Base-by-base conservation (phyloP, 495 filamentous ascomycete species). In the Barbatosphaeria neglecta region DNA sequence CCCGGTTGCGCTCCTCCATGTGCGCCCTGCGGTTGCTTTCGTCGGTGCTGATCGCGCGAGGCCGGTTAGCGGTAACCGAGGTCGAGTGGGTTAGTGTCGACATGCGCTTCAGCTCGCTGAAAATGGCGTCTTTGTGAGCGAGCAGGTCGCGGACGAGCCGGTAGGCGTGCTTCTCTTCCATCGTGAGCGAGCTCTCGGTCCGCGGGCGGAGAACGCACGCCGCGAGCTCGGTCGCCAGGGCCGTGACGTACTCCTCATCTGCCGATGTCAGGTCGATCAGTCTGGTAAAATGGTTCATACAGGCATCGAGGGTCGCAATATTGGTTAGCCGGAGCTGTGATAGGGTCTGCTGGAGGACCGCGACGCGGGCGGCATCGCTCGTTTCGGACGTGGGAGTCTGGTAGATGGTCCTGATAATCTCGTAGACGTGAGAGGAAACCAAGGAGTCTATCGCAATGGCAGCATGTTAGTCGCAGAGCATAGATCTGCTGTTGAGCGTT, bases 331-430 rank as follows among this genome's bases (percentile, higher is more conserved):
- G 86, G 37, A 99, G 76, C 60, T 95, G 90, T 38, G 87, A 89
- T 52, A 97, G 82, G 0, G 92, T 96, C 52, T 90, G 94, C 64
- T 97, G 93, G 23, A 99, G 77, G 53, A 97, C 87, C 46, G 90
- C 85, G 49, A 97, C 77, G 38, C 92, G 87, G 37, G 82, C 77
- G 4, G 68, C 62, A 43, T 84, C 81, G 17, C 73, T 74, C 9
- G 67, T 61, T 46, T 89, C 84, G 23, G 83, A 75, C 48, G 89
- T 81, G 24, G 88, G 80, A 23, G 86, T 87, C 43, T 80, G 83
- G 65, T 99, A 99, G 47, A 97, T 94, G 1, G 87, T 96, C 62
- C 95, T 87, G 55, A 99, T 83, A 60, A 99, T 96, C 72, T 99
- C 92, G 63, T 99, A 99, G 50, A 96, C 88, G 60, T 95, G 90